A percentile compares a stretch with the other conserved stretches of the same genome.
phyloP scores from a whole-genome alignment of 2,329 filamentous ascomycete genomes.

The Neocatenulostroma microsporum region DNA sequence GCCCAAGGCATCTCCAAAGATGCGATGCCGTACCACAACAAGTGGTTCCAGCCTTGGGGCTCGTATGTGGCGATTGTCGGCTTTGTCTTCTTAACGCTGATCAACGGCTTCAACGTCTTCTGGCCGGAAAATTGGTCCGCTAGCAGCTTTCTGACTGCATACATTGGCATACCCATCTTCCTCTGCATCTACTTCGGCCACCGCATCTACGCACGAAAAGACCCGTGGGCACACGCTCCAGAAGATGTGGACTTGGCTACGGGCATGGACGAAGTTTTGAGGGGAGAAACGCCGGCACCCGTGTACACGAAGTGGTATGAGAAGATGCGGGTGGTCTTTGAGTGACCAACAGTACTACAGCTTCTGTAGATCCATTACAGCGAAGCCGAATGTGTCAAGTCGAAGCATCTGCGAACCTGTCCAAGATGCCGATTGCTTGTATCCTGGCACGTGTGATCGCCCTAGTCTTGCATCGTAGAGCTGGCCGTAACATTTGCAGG shows the following conservation, averaged over 20 bases:
- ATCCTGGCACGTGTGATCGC: too few relatives aligned
- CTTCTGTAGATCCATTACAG: too few relatives aligned
- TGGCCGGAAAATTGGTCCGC: conserved; percentile 57
- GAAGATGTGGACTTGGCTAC: conserved; percentile 48
- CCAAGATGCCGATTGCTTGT: too few relatives aligned
- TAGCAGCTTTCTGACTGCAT: conserved; percentile 57
- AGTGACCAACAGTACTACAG: too few relatives aligned
- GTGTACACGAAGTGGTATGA: conserved; percentile 26
- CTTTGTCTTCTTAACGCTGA: conserved; percentile 56
- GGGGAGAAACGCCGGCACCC: conserved; percentile 28
- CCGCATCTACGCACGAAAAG: conserved; percentile 38
- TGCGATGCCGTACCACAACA: conserved; percentile 46
- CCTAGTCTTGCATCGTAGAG: too few relatives aligned
- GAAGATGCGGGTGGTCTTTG: conserved; percentile 21
- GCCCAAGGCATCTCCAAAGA: conserved; percentile 43
- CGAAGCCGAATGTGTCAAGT: too few relatives aligned
- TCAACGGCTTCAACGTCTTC: conserved; percentile 71
- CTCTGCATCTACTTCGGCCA: conserved; percentile 48
- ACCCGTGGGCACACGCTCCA: conserved; percentile 46
- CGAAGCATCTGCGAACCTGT: too few relatives aligned
- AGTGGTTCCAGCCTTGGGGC: conserved; percentile 53
- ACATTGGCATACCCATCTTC: conserved; percentile 57
- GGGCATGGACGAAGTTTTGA: conserved; percentile 26
- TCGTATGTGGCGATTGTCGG: conserved; percentile 53
- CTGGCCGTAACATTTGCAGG: too few relatives aligned